phyloP scores from a whole-genome alignment of 2,329 filamentous ascomycete species.

The Penicillium occitanis region DNA sequence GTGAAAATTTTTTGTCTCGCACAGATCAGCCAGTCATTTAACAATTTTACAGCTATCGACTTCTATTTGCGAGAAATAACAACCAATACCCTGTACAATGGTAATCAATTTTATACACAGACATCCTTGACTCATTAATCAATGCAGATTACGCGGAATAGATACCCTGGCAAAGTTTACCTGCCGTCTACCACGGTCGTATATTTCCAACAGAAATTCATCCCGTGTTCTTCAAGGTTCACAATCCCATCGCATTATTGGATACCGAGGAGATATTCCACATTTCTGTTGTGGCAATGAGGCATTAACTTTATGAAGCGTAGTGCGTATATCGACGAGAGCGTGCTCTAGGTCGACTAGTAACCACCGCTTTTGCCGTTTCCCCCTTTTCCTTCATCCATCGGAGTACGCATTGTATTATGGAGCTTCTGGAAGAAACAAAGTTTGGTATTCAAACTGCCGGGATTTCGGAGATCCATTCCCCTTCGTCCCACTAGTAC shows the following conservation, averaged over 20 bases:
- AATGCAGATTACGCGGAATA: neutral
- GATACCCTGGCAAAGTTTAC: constrained; percentile 2
- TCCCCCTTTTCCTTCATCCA: constrained; percentile 8
- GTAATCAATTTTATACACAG: neutral
- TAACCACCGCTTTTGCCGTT: neutral
- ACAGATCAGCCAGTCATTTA: constrained; percentile 17
- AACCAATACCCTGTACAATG: neutral
- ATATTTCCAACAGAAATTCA: neutral
- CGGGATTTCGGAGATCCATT: constrained; percentile 8
- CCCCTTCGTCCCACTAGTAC: neutral
- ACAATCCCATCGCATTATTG: neutral
- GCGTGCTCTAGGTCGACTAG: neutral
- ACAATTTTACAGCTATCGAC: constrained; percentile 15
- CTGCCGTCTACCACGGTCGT: neutral
- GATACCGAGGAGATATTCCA: neutral
- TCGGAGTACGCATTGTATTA: neutral
- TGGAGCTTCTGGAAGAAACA: constrained; percentile 13
- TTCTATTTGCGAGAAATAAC: constrained; percentile 2
- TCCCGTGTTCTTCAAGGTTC: neutral
- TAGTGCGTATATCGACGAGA: neutral
- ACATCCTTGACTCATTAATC: constrained; percentile 7
- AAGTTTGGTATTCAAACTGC: constrained; percentile 2
- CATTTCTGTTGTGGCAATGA: neutral
- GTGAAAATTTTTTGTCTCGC: constrained; percentile 15
- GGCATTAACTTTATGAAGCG: neutral